Evolutionary conservation across 139 green algal genomes (phyloP).

Genomic region (Chlorella sorokiniana): DNA sequence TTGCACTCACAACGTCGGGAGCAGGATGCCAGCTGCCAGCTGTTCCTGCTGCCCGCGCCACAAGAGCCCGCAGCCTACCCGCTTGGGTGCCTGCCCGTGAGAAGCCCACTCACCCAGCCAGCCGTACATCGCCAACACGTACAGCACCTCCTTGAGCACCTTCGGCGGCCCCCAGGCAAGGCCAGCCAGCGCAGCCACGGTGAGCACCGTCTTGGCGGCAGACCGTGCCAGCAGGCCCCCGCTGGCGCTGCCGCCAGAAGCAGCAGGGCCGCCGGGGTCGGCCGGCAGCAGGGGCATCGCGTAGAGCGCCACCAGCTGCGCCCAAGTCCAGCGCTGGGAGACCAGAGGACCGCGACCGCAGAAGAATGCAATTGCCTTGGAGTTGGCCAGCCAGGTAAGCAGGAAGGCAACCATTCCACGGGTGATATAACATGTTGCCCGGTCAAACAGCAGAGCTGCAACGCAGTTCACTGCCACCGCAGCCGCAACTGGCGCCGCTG

Average conservation of each 20-base stretch:
- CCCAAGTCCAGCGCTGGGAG: not conserved
- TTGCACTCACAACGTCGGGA: too few relatives aligned
- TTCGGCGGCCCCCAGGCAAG: not conserved
- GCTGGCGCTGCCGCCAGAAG: not conserved
- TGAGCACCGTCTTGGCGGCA: not conserved
- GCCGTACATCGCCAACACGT: not conserved
- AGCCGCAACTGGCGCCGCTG: not conserved
- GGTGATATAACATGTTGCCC: not conserved
- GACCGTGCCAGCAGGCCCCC: not conserved
- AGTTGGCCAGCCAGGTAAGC: not conserved
- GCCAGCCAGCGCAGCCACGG: not conserved
- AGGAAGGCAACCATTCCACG: not conserved
- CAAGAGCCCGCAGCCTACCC: not conserved
- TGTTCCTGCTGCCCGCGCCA: not conserved
- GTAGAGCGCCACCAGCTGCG: conserved; percentile 10
- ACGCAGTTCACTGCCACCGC: not conserved
- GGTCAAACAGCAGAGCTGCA: not conserved
- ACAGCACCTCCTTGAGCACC: not conserved
- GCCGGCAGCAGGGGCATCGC: not conserved
- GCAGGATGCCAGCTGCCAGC: not conserved
- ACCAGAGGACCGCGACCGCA: conserved; percentile 12
- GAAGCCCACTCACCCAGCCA: conserved; percentile 8
- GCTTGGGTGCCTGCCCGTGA: not conserved
- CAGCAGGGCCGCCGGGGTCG: not conserved
- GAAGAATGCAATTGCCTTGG: conserved; percentile 13